phyloP scores from a whole-genome alignment of 176 grass and related monocot species.

The Rhynchospora pubera region DNA sequence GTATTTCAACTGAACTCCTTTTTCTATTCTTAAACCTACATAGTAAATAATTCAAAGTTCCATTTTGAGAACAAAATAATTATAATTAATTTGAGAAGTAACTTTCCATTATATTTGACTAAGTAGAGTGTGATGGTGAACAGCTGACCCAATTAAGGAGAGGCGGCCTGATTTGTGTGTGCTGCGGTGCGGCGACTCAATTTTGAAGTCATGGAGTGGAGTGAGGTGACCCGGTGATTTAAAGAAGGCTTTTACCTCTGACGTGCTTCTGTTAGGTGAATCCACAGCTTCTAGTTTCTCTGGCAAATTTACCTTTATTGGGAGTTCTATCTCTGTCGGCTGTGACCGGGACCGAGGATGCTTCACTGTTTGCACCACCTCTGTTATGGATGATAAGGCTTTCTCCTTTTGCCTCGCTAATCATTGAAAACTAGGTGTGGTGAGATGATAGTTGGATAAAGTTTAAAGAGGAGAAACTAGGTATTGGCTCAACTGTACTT shows the following conservation, averaged over 20 bases:
- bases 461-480: neutral
- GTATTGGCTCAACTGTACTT: neutral
- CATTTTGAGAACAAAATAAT: neutral
- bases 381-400: conserved; percentile 77
- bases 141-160: conserved; percentile 68
- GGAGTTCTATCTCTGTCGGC: conserved; percentile 17
- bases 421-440: neutral
- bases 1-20: conserved; percentile 44
- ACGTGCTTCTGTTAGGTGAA: conserved; percentile 21
- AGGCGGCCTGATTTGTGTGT: conserved; percentile 37
- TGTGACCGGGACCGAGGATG: conserved; percentile 41
- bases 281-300: conserved; percentile 28
- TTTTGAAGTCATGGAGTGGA: conserved; percentile 46
- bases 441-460: neutral
- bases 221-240: conserved; percentile 43
- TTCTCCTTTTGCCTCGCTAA: conserved; percentile 85
- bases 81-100: neutral
- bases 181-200: conserved; percentile 36
- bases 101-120: neutral
- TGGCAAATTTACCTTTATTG: conserved; percentile 23
- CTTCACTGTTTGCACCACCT: conserved; percentile 90
- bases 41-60: neutral
- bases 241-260: conserved; percentile 20
- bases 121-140: neutral
- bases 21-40: conserved; percentile 67